A percentile compares a stretch with the other conserved stretches of the same genome.
These are phyloP conservation scores for Backusella luteola DNA, from an alignment of 192 early-diverging fungal genomes.

Conservation along the genomic window DNA sequence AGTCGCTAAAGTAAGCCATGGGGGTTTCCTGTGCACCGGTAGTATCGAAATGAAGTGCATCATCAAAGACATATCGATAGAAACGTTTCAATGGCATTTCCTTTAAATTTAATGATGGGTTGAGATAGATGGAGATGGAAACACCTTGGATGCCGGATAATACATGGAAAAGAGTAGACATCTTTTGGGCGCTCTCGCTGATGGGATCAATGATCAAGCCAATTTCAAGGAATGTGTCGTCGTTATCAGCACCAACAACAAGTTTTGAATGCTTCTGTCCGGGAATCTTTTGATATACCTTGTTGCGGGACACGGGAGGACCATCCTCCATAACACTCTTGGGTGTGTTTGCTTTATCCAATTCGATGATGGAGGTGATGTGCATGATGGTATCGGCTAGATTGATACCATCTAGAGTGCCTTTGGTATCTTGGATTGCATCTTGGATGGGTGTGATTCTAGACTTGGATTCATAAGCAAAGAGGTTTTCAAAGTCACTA, in stretches of 20 bases:
- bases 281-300: conserved; percentile 16
- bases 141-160: conserved; percentile 63
- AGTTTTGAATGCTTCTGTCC: conserved; percentile 9
- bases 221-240: conserved; percentile 38
- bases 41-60: conserved; percentile 62
- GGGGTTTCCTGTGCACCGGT: conserved; percentile 31
- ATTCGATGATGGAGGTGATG: background rate
- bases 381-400: background rate
- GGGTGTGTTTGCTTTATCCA: background rate
- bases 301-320: conserved; percentile 2
- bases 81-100: conserved; percentile 84
- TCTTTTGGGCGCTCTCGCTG: conserved; percentile 77
- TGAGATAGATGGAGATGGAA: conserved; percentile 67
- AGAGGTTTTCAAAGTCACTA: conserved; percentile 61
- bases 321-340: background rate
- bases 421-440: conserved; percentile 10
- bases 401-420: background rate
- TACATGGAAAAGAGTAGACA: conserved; percentile 67
- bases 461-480: conserved; percentile 52
- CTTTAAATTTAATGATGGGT: conserved; percentile 49
- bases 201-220: conserved; percentile 75
- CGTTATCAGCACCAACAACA: conserved; percentile 14
- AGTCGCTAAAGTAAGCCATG: conserved; percentile 63
- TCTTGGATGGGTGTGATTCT: conserved; percentile 42
- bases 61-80: conserved; percentile 82